Percentiles rank a stretch among this genome's conserved stretches.
phyloP scores from a whole-genome alignment of 2,329 filamentous ascomycete species.

The Microdochium nivale region DNA sequence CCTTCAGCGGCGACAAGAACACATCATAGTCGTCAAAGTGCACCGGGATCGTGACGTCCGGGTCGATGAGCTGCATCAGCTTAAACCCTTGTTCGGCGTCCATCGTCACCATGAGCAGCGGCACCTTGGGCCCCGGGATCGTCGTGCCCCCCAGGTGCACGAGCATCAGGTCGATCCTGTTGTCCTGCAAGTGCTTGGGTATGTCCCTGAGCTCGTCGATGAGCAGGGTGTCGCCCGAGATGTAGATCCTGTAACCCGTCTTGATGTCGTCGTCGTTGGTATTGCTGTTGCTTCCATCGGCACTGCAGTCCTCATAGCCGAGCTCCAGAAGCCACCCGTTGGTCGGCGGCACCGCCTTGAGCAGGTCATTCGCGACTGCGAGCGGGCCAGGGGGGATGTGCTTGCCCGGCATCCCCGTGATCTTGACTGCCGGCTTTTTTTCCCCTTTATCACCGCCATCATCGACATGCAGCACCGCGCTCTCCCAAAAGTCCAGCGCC shows the following conservation, averaged over 20 bases:
- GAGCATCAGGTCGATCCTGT: constrained; percentile 57
- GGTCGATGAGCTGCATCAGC: constrained; percentile 49
- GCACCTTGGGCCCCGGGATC: constrained; percentile 48
- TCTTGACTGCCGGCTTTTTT: constrained; percentile 35
- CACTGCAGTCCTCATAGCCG: constrained; percentile 30
- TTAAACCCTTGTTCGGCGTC: constrained; percentile 54
- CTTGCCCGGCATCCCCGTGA: constrained; percentile 57
- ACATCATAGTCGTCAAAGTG: constrained; percentile 59
- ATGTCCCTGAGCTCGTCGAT: constrained; percentile 55
- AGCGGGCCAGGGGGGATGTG: constrained; percentile 41
- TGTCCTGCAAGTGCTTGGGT: constrained; percentile 40
- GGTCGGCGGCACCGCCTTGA: constrained; percentile 46
- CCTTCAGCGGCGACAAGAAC: constrained; percentile 47
- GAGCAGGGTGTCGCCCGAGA: constrained; percentile 57
- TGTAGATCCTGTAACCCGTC: constrained; percentile 52
- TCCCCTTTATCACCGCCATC: constrained; percentile 1
- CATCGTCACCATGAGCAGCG: constrained; percentile 61
- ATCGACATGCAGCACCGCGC: constrained; percentile 29
- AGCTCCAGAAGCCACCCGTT: constrained; percentile 62
- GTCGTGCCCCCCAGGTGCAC: constrained; percentile 59
- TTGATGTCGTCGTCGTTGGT: constrained; percentile 20
- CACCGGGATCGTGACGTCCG: constrained; percentile 54
- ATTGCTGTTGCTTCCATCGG: too few relatives aligned
- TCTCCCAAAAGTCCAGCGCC: constrained; percentile 47
- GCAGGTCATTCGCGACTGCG: constrained; percentile 26